Evolutionary conservation across 768 basidiomycete genomes (phyloP).

Genomic region (Filobasidium wieringae): DNA sequence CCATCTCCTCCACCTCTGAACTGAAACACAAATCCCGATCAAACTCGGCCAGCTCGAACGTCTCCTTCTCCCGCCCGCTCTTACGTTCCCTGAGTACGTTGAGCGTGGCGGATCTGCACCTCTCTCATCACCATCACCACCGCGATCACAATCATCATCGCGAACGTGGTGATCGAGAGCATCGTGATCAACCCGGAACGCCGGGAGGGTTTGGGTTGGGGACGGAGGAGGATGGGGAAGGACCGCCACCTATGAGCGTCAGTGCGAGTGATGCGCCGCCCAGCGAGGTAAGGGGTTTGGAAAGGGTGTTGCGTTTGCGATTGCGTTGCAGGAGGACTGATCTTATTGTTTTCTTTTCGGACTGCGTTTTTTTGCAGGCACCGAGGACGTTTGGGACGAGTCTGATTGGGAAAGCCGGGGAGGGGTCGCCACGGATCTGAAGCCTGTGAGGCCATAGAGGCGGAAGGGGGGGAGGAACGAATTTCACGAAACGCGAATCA

Average conservation of each 20-base stretch:
- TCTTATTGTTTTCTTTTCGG: background rate
- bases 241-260: slow-evolving; percentile 27
- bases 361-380: background rate
- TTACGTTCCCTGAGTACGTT: slow-evolving; percentile 21
- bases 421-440: too few species aligned
- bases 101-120: slow-evolving; percentile 14
- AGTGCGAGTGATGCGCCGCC: slow-evolving; percentile 29
- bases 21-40: slow-evolving; percentile 10
- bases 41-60: slow-evolving; percentile 6
- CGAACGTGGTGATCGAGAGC: too few species aligned
- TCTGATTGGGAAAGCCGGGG: too few species aligned
- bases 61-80: slow-evolving; percentile 15
- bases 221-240: slow-evolving; percentile 3
- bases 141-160: too few species aligned
- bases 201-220: too few species aligned
- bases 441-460: too few species aligned
- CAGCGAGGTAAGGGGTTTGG: slow-evolving; percentile 21
- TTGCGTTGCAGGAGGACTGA: background rate
- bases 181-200: too few species aligned
- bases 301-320: too few species aligned
- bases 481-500: too few species aligned
- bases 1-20: slow-evolving; percentile 5
- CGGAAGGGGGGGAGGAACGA: too few species aligned
- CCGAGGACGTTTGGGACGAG: background rate
- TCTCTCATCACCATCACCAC: too few species aligned